Evolutionary conservation across 495 filamentous ascomycete species (phyloP).

Genomic region (Echria macrotheca): DNA sequence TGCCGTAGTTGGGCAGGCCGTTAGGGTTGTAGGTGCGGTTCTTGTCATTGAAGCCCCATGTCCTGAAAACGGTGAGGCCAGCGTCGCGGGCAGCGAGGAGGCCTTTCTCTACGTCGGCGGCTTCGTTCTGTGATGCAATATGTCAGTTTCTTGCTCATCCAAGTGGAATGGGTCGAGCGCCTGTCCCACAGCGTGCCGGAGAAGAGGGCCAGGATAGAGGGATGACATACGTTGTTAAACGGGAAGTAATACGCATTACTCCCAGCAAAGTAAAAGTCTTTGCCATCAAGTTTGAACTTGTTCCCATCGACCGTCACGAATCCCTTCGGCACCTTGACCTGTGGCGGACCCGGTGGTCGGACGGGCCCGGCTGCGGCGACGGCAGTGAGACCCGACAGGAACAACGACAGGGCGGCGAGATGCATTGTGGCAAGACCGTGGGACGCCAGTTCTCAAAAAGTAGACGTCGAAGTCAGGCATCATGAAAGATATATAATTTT

Average conservation of each 20-base stretch:
- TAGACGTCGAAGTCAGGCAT: too few species aligned
- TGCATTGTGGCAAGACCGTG: too few species aligned
- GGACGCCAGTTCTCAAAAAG: too few species aligned
- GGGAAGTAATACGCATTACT: slow-evolving; percentile 70
- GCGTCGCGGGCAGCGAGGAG: slow-evolving; percentile 46
- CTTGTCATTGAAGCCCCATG: slow-evolving; percentile 58
- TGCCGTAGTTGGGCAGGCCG: slow-evolving; percentile 40
- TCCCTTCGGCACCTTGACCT: slow-evolving; percentile 21
- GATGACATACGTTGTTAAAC: slow-evolving; percentile 42
- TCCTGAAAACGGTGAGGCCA: slow-evolving; percentile 60
- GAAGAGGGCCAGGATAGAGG: background rate
- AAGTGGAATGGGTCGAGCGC: too few species aligned
- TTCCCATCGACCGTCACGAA: slow-evolving; percentile 48
- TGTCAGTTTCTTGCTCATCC: too few species aligned
- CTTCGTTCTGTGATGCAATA: slow-evolving; percentile 35
- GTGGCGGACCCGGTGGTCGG: background rate
- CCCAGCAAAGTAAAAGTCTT: slow-evolving; percentile 62
- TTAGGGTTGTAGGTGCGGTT: slow-evolving; percentile 45
- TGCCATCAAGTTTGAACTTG: slow-evolving; percentile 59
- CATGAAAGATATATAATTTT: too few species aligned
- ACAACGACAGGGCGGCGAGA: background rate
- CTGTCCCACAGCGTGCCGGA: background rate
- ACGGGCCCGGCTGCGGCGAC: background rate
- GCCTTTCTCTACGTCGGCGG: slow-evolving; percentile 59
- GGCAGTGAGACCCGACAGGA: background rate